Base-by-base conservation (phyloP, 2,329 filamentous ascomycete species). In the Penicillium sp. region DNA sequence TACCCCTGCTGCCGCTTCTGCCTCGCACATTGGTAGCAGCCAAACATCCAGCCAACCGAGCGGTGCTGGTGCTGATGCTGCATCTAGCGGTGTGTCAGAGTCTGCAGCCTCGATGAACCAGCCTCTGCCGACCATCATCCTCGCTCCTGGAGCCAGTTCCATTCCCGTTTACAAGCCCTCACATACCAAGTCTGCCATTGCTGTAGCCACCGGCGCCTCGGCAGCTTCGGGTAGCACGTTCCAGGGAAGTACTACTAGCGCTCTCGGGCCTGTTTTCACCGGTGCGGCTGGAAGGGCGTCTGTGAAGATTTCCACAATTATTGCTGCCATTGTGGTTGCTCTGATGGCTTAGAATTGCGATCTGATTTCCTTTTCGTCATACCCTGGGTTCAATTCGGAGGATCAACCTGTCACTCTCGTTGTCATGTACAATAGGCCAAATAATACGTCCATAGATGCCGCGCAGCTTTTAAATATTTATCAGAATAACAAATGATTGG, bases 231-330 rank as follows among this genome's bases (percentile, higher is more conserved):
- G 51, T 19, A 62, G 57, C 26, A 11, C 30, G 35, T 37, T 40
- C 35, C 30, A 51, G 16, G 54, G 54, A 25, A 30, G 28, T 13
- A 61, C 66, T 3, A 61, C 55, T 8, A 66, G 68, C 4, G 64
- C 64, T 5, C 43, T 53, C 6, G 62, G 55, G 10, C 63, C 70
- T 14, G 52, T 71, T 2, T 72, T 71, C 59, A 73, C 70, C 3
- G 69, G 67, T 5, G 64, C 63, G 14, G 71, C 68, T 3, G 63
- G 56, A 40, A 68, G 51, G 37, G 11, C 70, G 35, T 62, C 66
- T 8, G 48, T 69, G 13, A 59, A 64, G 13, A 30, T 60, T 16
- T 48, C 65, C 4, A 48, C 63, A 19, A 22, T 73, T 14, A 10
- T 65, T 16, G 64, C 62, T 19, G 65, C 63, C 4, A 22, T 69